A percentile compares a stretch with the other conserved stretches of the same genome.
phyloP scores from a whole-genome alignment of 768 basidiomycete genomes.

The Ramaria sp. region DNA sequence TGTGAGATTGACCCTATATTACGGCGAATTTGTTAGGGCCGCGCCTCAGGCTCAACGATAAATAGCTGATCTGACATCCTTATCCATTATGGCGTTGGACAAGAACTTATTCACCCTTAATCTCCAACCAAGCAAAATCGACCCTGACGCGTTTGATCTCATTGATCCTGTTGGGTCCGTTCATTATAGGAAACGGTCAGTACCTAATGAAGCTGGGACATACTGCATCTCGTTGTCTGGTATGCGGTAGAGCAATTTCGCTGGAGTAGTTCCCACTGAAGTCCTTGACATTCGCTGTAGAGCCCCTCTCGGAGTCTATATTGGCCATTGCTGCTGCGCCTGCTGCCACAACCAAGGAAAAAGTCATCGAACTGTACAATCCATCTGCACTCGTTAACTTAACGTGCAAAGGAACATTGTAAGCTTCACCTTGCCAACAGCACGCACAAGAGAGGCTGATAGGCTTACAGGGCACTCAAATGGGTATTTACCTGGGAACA shows the following conservation, averaged over 20 bases:
- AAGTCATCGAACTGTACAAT: conserved; percentile 67
- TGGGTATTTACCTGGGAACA: conserved; percentile 81
- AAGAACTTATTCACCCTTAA: conserved; percentile 77
- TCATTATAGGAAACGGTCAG: conserved; percentile 51
- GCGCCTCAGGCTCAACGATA: too few relatives aligned
- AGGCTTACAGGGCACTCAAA: conserved; percentile 33
- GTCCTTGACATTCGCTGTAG: conserved; percentile 17
- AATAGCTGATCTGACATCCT: too few relatives aligned
- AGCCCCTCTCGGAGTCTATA: conserved; percentile 63
- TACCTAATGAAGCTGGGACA: not conserved
- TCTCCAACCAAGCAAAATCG: conserved; percentile 40
- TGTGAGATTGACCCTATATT: too few relatives aligned
- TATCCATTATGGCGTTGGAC: conserved; percentile 78
- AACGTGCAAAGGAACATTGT: conserved; percentile 59
- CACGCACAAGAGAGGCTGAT: not conserved
- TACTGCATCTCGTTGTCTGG: conserved; percentile 10
- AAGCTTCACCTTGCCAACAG: not conserved
- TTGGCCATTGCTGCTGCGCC: conserved; percentile 59
- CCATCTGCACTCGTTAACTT: conserved; percentile 61
- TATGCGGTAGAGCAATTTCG: not conserved
- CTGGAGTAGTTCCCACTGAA: not conserved
- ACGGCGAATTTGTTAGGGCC: too few relatives aligned
- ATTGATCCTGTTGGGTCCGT: conserved; percentile 48
- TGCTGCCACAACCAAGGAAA: conserved; percentile 53
- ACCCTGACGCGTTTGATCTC: conserved; percentile 57